Conservation (phyloP, 2,329 filamentous ascomycete genomes). For the Pseudopyricularia javanii region DNA sequence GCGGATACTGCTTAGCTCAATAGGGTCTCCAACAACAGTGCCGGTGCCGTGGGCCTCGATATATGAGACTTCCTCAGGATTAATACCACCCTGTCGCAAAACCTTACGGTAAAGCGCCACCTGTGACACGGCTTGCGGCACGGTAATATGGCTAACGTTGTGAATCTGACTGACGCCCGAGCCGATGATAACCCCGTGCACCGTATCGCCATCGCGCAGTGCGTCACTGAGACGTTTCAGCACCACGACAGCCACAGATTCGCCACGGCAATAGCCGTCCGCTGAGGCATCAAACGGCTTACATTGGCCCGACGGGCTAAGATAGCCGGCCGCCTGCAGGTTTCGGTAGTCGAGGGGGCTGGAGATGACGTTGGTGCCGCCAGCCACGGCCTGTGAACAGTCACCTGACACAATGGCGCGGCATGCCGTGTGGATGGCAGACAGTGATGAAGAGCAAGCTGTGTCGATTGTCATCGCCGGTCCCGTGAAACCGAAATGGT, state of each 20-base stretch:
- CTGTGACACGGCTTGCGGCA: slow-evolving; percentile 39
- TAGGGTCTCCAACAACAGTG: slow-evolving; percentile 41
- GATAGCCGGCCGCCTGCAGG: slow-evolving; percentile 19
- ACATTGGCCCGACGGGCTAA: slow-evolving; percentile 38
- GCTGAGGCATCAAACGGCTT: slow-evolving; percentile 37
- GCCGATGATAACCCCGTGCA: slow-evolving; percentile 17
- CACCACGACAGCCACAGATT: slow-evolving; percentile 42
- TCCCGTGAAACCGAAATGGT: slow-evolving; percentile 41
- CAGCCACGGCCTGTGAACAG: slow-evolving; percentile 30
- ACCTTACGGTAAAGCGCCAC: slow-evolving; percentile 28
- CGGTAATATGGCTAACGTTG: slow-evolving; percentile 40
- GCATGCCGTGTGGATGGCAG: slow-evolving; percentile 35
- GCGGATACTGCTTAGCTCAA: slow-evolving; percentile 34
- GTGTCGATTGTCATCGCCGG: slow-evolving; percentile 40
- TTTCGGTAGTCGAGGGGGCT: slow-evolving; percentile 31
- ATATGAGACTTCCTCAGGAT: slow-evolving; percentile 25
- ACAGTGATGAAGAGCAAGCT: slow-evolving; percentile 37
- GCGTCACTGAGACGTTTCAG: slow-evolving; percentile 45
- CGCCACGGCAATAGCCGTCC: slow-evolving; percentile 48
- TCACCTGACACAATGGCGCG: slow-evolving; percentile 35
- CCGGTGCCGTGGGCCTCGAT: slow-evolving; percentile 45
- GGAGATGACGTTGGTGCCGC: slow-evolving; percentile 33
- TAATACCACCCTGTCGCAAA: slow-evolving; percentile 25
- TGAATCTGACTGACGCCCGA: slow-evolving; percentile 45
- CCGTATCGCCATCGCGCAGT: slow-evolving; percentile 39